A percentile compares a stretch with the other conserved stretches of the same genome.
These are phyloP conservation scores for Leptodontidium sp. DNA, from an alignment of 2,329 filamentous ascomycete genomes.

Conservation along the genomic window DNA sequence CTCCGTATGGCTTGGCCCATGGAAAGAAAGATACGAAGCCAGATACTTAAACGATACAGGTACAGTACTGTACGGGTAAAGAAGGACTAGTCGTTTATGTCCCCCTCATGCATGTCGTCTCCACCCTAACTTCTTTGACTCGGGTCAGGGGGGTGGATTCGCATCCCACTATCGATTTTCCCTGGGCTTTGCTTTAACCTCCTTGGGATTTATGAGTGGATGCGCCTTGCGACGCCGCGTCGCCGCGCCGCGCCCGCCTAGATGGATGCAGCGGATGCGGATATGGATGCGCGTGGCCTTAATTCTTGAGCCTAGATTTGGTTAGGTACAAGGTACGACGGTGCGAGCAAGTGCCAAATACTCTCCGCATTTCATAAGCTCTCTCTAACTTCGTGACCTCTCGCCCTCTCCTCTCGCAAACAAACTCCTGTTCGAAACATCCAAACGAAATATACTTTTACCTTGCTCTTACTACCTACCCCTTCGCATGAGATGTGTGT, in stretches of 20 bases:
- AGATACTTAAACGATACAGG: no score
- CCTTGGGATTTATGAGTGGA: background rate
- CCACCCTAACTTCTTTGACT: background rate
- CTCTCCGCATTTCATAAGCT: slow-evolving; percentile 11
- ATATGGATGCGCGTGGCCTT: slow-evolving; percentile 14
- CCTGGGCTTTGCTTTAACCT: background rate
- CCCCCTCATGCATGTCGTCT: no score
- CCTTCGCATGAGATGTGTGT: background rate
- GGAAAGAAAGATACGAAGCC: no score
- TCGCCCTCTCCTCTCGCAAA: no score
- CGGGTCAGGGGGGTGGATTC: background rate
- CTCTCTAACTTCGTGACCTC: no score
- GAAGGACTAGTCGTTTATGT: no score
- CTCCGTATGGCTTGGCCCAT: no score
- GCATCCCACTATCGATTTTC: background rate
- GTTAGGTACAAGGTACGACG: background rate
- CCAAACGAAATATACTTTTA: background rate
- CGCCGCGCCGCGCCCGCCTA: slow-evolving; percentile 4
- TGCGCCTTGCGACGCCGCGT: background rate
- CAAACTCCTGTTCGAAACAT: background rate
- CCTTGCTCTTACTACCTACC: background rate
- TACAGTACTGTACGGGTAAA: no score
- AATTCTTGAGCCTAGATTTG: background rate
- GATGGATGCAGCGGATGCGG: background rate
- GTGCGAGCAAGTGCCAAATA: background rate